phyloP scores from a whole-genome alignment of 1,284 basidiomycete genomes.

The Naganishia liquefaciens region DNA sequence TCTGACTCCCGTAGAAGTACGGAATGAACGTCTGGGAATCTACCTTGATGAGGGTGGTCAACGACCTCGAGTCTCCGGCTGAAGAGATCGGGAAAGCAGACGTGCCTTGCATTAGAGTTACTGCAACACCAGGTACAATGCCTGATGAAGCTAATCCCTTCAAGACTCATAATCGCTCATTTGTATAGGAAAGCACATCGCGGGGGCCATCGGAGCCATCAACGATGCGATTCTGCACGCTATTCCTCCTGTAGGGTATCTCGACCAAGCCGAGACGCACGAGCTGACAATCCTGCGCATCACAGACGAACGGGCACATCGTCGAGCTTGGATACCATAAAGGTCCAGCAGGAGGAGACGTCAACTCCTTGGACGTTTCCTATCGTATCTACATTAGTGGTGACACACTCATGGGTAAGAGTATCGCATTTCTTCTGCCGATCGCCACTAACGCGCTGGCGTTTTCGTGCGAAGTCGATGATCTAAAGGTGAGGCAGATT shows the following conservation, averaged over 20 bases:
- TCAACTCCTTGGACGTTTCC: constrained; percentile 18
- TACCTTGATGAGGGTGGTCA: constrained; percentile 24
- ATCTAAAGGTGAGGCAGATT: constrained; percentile 21
- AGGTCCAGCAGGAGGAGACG: constrained; percentile 28
- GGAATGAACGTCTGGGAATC: constrained; percentile 33
- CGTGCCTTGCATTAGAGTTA: constrained; percentile 32
- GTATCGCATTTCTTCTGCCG: not conserved
- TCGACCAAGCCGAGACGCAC: not conserved
- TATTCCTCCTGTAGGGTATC: constrained; percentile 34
- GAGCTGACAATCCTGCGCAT: not conserved
- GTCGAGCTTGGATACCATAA: constrained; percentile 35
- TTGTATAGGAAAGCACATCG: constrained; percentile 37
- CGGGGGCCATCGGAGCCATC: constrained; percentile 36
- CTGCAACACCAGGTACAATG: constrained; percentile 36
- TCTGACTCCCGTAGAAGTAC: constrained; percentile 1
- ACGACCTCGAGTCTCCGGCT: not conserved
- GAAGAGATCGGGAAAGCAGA: not conserved
- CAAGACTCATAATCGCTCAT: not conserved
- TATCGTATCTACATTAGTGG: constrained; percentile 41
- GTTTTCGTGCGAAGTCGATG: constrained; percentile 21
- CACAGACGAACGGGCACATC: constrained; percentile 37
- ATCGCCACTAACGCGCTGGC: not conserved
- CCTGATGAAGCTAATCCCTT: not conserved
- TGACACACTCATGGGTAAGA: constrained; percentile 38
- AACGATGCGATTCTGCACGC: constrained; percentile 39